Base-by-base conservation (phyloP, 305 asterid genomes). In the Nicotiana rustica region DNA sequence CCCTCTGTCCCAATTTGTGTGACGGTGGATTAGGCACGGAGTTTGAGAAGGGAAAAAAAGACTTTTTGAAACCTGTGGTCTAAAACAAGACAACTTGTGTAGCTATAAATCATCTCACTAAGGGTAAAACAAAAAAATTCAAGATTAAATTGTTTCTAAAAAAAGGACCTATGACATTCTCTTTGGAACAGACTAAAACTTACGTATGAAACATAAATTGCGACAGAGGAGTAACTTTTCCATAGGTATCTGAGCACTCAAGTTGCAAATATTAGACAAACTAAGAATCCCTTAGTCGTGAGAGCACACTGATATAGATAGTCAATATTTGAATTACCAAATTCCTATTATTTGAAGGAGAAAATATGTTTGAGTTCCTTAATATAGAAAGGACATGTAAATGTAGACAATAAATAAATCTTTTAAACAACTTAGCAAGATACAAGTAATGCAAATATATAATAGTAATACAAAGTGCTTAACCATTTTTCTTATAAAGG, bases 391-490 rank as follows among this genome's bases (percentile, higher is more conserved):
- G 80, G 65, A 75, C 70, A 65, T 29, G 70, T 65, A 61, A 18
- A 59, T n/a, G 65, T 59, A 59, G 59, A 52, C 85, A 82, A 25
- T 81, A 69, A 9, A 44, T 77, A 69, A 56, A 67, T 44, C 75
- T 65, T 57, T 19, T 73, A 25, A 1, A 73, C 21, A 73, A 14
- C 36, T 76, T 76, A 76, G 49, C 10, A 52, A 76, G 29, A 29
- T 25, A 52, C 25, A 76, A 57, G 47, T 29, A 55, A 76, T 29
- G 80, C 66, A 76, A 75, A 75, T 75, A 25, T 15, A 75, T 4
- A 52, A 4, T 52, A 52, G 18, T 75, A 75, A 73, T 73, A 73
- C 79, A 73, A 25, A 75, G 47, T 75, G 5, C 65, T 75, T 29
- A 55, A 76, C 55, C 17, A 29, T 13, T 55, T 29, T 29, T 76